Percentiles rank a stretch among this genome's conserved stretches.
These are phyloP conservation scores for Chaetomidium leptoderma DNA, from an alignment of 495 filamentous ascomycete genomes.

Conservation along the genomic window DNA sequence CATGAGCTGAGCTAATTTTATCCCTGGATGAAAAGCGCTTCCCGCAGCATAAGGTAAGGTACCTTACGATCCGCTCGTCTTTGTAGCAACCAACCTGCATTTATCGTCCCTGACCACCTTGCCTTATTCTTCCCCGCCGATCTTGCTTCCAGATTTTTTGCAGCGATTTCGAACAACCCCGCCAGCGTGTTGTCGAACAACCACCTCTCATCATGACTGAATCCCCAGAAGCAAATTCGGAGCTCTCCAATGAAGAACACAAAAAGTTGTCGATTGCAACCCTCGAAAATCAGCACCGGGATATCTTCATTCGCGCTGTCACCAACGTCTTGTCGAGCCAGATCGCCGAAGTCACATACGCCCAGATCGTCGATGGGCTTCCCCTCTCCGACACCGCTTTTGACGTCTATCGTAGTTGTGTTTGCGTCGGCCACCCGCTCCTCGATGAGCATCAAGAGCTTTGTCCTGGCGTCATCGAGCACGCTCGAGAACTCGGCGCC, in stretches of 20 bases:
- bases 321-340: slow-evolving; percentile 15
- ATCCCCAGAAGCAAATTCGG: not conserved
- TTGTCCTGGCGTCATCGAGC: slow-evolving; percentile 17
- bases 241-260: not conserved
- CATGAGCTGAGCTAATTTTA: no score
- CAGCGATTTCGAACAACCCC: no score
- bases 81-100: no score
- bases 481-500: slow-evolving; percentile 9
- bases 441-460: slow-evolving; percentile 12
- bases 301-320: slow-evolving; percentile 12
- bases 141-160: no score
- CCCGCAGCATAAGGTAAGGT: no score
- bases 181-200: no score
- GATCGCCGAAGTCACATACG: slow-evolving; percentile 26
- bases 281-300: slow-evolving; percentile 7
- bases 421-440: slow-evolving; percentile 3
- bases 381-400: slow-evolving; percentile 16
- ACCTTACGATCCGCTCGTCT: no score
- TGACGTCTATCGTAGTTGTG: not conserved
- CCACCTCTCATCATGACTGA: no score
- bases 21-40: no score
- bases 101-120: no score
- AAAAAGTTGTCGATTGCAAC: not conserved
- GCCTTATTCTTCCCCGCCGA: no score
- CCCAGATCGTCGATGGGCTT: slow-evolving; percentile 33